These are phyloP conservation scores for Fusarium ambrosium DNA, from an alignment of 2,329 filamentous ascomycete genomes.

Conservation along the genomic window DNA sequence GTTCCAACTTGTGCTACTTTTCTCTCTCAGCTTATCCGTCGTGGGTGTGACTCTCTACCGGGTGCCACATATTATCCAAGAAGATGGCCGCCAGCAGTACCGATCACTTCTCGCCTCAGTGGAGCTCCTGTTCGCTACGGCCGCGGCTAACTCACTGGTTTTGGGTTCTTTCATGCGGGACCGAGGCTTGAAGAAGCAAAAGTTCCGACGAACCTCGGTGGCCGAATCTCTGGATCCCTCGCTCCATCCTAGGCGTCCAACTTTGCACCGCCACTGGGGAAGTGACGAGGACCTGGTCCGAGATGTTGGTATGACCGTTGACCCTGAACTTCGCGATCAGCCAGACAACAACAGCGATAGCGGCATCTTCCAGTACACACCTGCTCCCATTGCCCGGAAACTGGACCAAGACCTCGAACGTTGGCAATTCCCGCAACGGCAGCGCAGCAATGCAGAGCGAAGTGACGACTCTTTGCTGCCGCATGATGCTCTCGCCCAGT, in stretches of 20 bases:
- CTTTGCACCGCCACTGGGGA: slow-evolving; percentile 78
- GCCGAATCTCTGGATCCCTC: slow-evolving; percentile 72
- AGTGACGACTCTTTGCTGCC: slow-evolving; percentile 62
- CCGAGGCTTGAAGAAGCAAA: slow-evolving; percentile 88
- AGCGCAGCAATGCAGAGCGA: slow-evolving; percentile 54
- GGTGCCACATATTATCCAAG: slow-evolving; percentile 80
- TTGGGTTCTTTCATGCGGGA: slow-evolving; percentile 94
- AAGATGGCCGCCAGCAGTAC: slow-evolving; percentile 83
- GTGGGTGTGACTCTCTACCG: slow-evolving; percentile 85
- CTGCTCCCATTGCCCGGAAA: slow-evolving; percentile 53
- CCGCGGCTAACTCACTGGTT: slow-evolving; percentile 88
- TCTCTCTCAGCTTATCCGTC: slow-evolving; percentile 85
- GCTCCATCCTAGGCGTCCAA: slow-evolving; percentile 58
- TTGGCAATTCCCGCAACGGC: slow-evolving; percentile 63
- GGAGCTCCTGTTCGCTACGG: slow-evolving; percentile 89
- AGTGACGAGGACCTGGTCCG: slow-evolving; percentile 93
- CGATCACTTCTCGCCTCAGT: slow-evolving; percentile 90
- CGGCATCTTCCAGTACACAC: slow-evolving; percentile 49
- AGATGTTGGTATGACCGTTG: slow-evolving; percentile 79
- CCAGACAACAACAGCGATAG: slow-evolving; percentile 47
- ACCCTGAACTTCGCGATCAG: slow-evolving; percentile 63
- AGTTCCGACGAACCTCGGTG: slow-evolving; percentile 77
- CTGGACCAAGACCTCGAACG: slow-evolving; percentile 56
- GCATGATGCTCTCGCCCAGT: slow-evolving; percentile 52
- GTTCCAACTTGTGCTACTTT: slow-evolving; percentile 81